A percentile compares a stretch with the other conserved stretches of the same genome.
Evolutionary conservation across 805 yeast genomes (phyloP).

Genomic region (Blastobotrys terrestris): DNA sequence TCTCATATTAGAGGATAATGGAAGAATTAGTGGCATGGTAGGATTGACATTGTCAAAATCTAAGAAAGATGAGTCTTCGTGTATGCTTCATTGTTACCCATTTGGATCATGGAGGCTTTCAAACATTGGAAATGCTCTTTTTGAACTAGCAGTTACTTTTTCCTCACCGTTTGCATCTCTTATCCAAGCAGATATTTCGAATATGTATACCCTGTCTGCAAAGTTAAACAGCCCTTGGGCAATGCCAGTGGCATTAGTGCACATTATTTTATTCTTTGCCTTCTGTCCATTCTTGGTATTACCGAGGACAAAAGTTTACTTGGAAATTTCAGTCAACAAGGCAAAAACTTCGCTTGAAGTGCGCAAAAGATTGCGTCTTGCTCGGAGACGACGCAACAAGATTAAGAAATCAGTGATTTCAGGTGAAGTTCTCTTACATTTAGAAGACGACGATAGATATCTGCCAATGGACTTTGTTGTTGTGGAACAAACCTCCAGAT

Average conservation of each 20-base stretch:
- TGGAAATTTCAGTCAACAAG: slow-evolving; percentile 1
- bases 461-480: slow-evolving; percentile 7
- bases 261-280: slow-evolving; percentile 13
- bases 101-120: slow-evolving; percentile 4
- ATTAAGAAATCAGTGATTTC: slow-evolving; percentile 3
- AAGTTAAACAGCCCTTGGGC: slow-evolving; percentile 19
- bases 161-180: slow-evolving; percentile 16
- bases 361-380: not conserved
- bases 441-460: not conserved
- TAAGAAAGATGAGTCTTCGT: slow-evolving; percentile 3
- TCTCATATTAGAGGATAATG: not conserved
- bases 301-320: slow-evolving; percentile 8
- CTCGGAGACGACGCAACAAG: not conserved
- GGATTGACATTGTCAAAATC: slow-evolving; percentile 1
- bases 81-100: slow-evolving; percentile 4
- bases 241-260: slow-evolving; percentile 17
- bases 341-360: not conserved
- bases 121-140: slow-evolving; percentile 8
- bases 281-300: slow-evolving; percentile 14
- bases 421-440: slow-evolving; percentile 1
- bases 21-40: not conserved
- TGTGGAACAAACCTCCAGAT: slow-evolving; percentile 6
- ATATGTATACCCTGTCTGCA: slow-evolving; percentile 13
- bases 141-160: slow-evolving; percentile 13
- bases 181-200: slow-evolving; percentile 14